Evolutionary conservation across 768 basidiomycete species (phyloP).

Genomic region (Russula abietina): DNA sequence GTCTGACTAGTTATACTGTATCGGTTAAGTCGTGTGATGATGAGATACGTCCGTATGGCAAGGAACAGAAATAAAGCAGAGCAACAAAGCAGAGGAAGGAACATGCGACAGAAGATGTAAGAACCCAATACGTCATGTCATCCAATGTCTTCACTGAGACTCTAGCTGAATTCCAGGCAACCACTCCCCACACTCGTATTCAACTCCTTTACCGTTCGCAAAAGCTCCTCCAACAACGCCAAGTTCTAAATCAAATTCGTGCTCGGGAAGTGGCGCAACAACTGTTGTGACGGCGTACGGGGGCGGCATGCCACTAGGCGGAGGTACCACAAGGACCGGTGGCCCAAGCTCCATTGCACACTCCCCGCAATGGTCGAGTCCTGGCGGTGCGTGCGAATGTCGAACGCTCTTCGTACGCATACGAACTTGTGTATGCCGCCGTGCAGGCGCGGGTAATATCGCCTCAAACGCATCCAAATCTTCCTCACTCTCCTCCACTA

Average conservation of each 20-base stretch:
- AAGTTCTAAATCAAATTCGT: slow-evolving; percentile 29
- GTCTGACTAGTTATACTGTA: slow-evolving; percentile 12
- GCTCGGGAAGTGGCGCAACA: slow-evolving; percentile 18
- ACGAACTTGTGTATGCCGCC: slow-evolving; percentile 22
- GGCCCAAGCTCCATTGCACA: slow-evolving; percentile 10
- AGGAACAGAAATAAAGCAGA: slow-evolving; percentile 1
- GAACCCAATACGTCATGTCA: neutral
- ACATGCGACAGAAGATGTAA: slow-evolving; percentile 6
- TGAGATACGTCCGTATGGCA: slow-evolving; percentile 4
- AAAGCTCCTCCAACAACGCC: slow-evolving; percentile 21
- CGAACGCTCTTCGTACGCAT: slow-evolving; percentile 29
- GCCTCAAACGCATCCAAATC: slow-evolving; percentile 23
- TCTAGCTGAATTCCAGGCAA: slow-evolving; percentile 22
- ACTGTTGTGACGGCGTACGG: slow-evolving; percentile 20
- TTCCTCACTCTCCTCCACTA: slow-evolving; percentile 32
- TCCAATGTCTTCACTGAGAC: slow-evolving; percentile 4
- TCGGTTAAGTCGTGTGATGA: slow-evolving; percentile 11
- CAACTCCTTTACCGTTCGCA: slow-evolving; percentile 3
- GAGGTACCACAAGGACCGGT: slow-evolving; percentile 20
- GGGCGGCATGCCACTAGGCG: slow-evolving; percentile 20
- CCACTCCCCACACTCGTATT: slow-evolving; percentile 23
- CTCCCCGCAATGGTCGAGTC: slow-evolving; percentile 8
- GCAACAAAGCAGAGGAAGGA: slow-evolving; percentile 1
- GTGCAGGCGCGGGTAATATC: slow-evolving; percentile 8
- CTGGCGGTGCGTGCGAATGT: slow-evolving; percentile 10